Percentiles rank a stretch among this genome's conserved stretches.
Conservation (phyloP, 352 stramenopile genomes). For the Phytophthora crassamura region DNA sequence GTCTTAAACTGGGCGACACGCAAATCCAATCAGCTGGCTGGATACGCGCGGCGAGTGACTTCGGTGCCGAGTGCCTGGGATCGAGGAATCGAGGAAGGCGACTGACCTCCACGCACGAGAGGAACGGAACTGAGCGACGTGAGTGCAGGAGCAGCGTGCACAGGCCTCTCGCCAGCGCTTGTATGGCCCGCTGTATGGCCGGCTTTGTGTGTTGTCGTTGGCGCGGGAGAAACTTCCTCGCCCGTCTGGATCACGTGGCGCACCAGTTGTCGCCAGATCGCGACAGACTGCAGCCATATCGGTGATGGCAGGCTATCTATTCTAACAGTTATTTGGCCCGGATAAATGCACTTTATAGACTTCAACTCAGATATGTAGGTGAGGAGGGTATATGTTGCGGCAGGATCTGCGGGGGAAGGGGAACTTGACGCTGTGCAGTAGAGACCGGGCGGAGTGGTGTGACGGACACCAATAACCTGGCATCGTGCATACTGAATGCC, state of each 20-base stretch:
- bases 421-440: slow-evolving; percentile 22
- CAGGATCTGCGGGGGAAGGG: neutral
- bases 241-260: too few species aligned
- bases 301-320: too few species aligned
- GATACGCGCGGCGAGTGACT: slow-evolving; percentile 9
- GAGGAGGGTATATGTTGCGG: neutral
- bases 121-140: slow-evolving; percentile 23
- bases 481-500: slow-evolving; percentile 6
- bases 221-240: too few species aligned
- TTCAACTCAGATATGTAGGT: too few species aligned
- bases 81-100: slow-evolving; percentile 12
- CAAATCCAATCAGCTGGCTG: slow-evolving; percentile 30
- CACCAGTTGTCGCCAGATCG: too few species aligned
- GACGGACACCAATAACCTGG: slow-evolving; percentile 18
- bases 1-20: slow-evolving; percentile 6
- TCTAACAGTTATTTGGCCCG: too few species aligned
- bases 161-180: slow-evolving; percentile 1
- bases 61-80: slow-evolving; percentile 20
- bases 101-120: slow-evolving; percentile 32
- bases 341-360: too few species aligned
- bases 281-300: too few species aligned
- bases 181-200: slow-evolving; percentile 21
- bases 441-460: slow-evolving; percentile 7
- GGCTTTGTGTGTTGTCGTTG: too few species aligned
- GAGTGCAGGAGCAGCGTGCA: too few species aligned